Evolutionary conservation across 129 eudicot genomes (phyloP), one percentile per base, ranked within the genome.

Genomic region (Pulicaria dysenterica): DNA sequence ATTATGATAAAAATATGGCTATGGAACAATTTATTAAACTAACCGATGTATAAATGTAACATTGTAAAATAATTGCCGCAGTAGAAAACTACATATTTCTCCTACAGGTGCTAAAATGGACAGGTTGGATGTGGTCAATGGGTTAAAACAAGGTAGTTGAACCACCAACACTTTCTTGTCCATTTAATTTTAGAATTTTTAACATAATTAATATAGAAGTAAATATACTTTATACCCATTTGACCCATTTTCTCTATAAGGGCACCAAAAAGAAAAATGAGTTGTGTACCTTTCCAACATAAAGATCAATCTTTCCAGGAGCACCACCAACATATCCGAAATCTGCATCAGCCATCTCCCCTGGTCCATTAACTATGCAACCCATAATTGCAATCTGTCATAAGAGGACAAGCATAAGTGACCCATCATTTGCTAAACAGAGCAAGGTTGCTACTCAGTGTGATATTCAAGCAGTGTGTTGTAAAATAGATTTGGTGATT

Each of bases 291-390:
- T 92, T 92, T 42, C 96, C 98, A 34, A 92, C 98, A 56, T 90
- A 94, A 60, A 94, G 93, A 79, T 94, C 98, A 68, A 94, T 94
- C 88, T 94, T 94, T 79, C 98, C 98, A 19, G 98, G 98, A 69
- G 98, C 92, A 81, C 98, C 98, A 36, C 96, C 97, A 46, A 94
- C 98, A 67, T 94, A 94, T 24, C 97, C 98, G 60, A 94, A 94
- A 84, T 94, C 97, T 44, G 98, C 98, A 81, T 94, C 98, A 43
- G 97, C 98, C 98, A 94, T 94, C 86, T 94, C 98, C 78, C 98
- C 98, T 6, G 97, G 98, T 69, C 98, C 98, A 67, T 94, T 94
- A 31, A 94, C 98, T 64, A 94, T 94, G 89, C 98, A 94, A 45
- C 98, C 98, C 98, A 94, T 94, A 66, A 94, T 94, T 11, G 98